Evolutionary conservation across 352 stramenopile species (phyloP), one percentile per base, ranked within the genome.

Genomic region (Globisporangium recalcitrans): DNA sequence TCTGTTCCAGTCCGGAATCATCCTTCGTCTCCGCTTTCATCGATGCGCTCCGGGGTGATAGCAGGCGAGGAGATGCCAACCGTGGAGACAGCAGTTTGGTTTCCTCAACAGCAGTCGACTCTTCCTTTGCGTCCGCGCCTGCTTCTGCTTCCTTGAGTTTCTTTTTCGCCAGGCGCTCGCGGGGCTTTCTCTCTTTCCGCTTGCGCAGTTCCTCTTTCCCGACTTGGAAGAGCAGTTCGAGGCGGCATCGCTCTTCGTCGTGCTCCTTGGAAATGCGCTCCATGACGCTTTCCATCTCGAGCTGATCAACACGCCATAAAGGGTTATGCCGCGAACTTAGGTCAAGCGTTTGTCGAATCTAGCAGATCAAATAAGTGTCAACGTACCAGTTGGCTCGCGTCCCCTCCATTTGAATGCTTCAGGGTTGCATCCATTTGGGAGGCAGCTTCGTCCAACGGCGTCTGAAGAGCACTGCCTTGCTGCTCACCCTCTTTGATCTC

Each of bases 191-290:
- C 52, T 90, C 81, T 56, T 88, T 90, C 8, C 81, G 73, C 57
- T 82, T 84, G 11, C 75, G 68, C 8, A 88, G 38, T 7, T 87
- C 81, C 51, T 90, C 77, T 56, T 88, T 88, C 38, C 88, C 81
- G 3, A 90, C 47, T 38, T 88, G 69, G 47, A 88, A 85, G 0
- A 88, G 68, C 9, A 90, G 63, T 38, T 90, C 79, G 14, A 90
- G 57, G 0, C 78, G 62, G 52, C 78, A 78, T 4, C 79, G 73
- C 46, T 90, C 81, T 29, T 88, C 75, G 27, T 87, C 74, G 44
- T 90, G 81, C 47, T 90, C 81, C 1, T 67, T 63, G 2, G 81
- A 88, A n/a, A 90, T 88, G 29, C 75, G 72, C 27, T 85, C 72
- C 26, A 88, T 60, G 0, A 85, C 75, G 2, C 59, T 78, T 16